Percentiles rank a stretch among this genome's conserved stretches.
Conservation (phyloP, 495 filamentous ascomycete genomes). For the Antarctomyces pellizariae region DNA sequence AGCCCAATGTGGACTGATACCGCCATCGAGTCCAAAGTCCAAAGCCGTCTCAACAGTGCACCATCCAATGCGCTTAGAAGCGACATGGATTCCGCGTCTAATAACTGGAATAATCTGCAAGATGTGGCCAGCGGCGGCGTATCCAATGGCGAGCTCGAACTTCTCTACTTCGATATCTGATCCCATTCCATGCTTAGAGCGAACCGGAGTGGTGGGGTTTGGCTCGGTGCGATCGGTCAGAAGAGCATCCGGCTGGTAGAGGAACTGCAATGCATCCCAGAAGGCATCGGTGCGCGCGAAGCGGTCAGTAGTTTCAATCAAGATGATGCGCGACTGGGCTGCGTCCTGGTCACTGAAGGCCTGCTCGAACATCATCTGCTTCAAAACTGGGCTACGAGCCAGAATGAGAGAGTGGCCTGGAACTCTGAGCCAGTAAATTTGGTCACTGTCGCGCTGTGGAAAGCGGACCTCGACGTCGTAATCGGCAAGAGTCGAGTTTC, state of each 20-base stretch:
- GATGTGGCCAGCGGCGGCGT: slow-evolving; percentile 26
- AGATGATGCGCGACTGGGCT: slow-evolving; percentile 13
- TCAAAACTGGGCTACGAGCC: slow-evolving; percentile 23
- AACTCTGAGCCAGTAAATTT: too few species aligned
- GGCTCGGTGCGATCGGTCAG: slow-evolving; percentile 12
- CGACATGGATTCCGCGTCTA: slow-evolving; percentile 21
- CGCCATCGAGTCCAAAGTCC: slow-evolving; percentile 17
- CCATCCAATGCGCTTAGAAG: slow-evolving; percentile 24
- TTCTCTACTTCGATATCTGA: too few species aligned
- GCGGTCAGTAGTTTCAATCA: slow-evolving; percentile 21
- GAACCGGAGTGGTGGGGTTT: slow-evolving; percentile 5
- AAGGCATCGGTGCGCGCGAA: slow-evolving; percentile 25
- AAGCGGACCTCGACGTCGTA: slow-evolving; percentile 24
- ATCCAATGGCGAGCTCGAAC: slow-evolving; percentile 25
- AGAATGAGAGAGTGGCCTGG: slow-evolving; percentile 28
- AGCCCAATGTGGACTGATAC: slow-evolving; percentile 13
- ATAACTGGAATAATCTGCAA: slow-evolving; percentile 22
- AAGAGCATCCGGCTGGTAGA: slow-evolving; percentile 26
- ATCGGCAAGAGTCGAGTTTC: slow-evolving; percentile 20
- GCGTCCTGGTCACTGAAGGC: slow-evolving; percentile 7
- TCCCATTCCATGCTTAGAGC: too few species aligned
- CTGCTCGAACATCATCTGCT: slow-evolving; percentile 12
- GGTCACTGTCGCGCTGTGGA: too few species aligned
- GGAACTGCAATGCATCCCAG: slow-evolving; percentile 21
- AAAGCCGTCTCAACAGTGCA: slow-evolving; percentile 27